Evolutionary conservation across 2,329 filamentous ascomycete species (phyloP), one percentile per base, ranked within the genome.

Genomic region (Calonectria multiphialidica): DNA sequence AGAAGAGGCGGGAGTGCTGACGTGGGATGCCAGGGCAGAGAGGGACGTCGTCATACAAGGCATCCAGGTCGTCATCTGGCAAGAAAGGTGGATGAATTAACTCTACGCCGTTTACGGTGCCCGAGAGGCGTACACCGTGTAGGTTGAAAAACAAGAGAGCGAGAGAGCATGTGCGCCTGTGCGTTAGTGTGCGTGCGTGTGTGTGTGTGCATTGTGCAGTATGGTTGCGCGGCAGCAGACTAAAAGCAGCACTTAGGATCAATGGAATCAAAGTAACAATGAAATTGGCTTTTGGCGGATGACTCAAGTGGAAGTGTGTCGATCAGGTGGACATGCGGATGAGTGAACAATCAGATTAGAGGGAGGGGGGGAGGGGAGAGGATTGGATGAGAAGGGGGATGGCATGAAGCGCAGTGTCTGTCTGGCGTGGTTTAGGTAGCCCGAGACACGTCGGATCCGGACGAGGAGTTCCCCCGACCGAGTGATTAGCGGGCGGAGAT

Each of bases 361-460:
- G 42, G 18, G n/a, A 45, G 42, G 42, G 8, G 16, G 13, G n/a
- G n/a, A n/a, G n/a, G n/a, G n/a, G n/a, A 21, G 42, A 10, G n/a
- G 42, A 45, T 6, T 35, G 33, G 33, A 35, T 35, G 10, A 10
- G 10, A 35, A 35, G 35, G 12, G 10, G 35, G 44, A 47, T 47
- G 44, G 44, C 40, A 42, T 13, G 40, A 42, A 42, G 18, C 40
- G 40, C n/a, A 23, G n/a, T n/a, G n/a, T n/a, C n/a, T n/a, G n/a
- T 23, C 23, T 21, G 44, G n/a, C 21, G 44, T 9, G 5, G 42
- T 7, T 3, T n/a, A n/a, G n/a, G n/a, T 21, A 37, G 35, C 23
- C 49, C 42, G 45, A 59, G 49, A 53, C 40, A 62, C 47, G 40
- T 65, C 64, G 70, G 66, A 68, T 70, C 71, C 67, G 61, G 67